Percentiles rank a stretch among this genome's conserved stretches.
Conservation (phyloP, 192 early-diverging fungal species). For the Mortierella hygrophila region DNA sequence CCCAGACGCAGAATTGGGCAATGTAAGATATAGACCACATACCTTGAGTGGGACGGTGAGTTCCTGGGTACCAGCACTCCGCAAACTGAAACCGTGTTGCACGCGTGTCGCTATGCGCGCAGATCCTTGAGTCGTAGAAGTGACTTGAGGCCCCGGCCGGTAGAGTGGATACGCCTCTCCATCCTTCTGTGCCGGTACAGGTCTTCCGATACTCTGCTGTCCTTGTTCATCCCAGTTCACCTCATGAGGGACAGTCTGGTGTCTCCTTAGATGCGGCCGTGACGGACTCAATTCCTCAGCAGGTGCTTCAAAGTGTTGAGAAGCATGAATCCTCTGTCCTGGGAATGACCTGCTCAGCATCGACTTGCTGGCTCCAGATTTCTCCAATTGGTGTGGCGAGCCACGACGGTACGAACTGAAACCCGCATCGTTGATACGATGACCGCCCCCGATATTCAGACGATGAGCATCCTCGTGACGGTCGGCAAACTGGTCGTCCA, state of each 20-base stretch:
- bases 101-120: background rate
- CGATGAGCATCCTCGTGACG: slow-evolving; percentile 12
- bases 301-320: background rate
- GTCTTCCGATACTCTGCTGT: background rate
- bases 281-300: background rate
- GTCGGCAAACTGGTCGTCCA: background rate
- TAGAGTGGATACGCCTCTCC: slow-evolving; percentile 3
- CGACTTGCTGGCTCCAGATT: background rate
- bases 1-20: background rate
- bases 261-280: background rate
- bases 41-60: slow-evolving; percentile 17
- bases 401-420: slow-evolving; percentile 4
- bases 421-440: background rate
- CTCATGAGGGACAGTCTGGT: background rate
- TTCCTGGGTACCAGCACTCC: background rate
- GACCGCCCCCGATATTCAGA: background rate
- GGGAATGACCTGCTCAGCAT: slow-evolving; percentile 17
- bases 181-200: background rate
- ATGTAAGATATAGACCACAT: background rate
- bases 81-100: background rate
- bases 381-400: background rate
- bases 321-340: slow-evolving; percentile 1
- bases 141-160: background rate
- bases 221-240: background rate
- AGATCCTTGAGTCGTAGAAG: background rate